These are phyloP conservation scores for Chaetomium cochliodes DNA, from an alignment of 495 filamentous ascomycete genomes.

Conservation along the genomic window DNA sequence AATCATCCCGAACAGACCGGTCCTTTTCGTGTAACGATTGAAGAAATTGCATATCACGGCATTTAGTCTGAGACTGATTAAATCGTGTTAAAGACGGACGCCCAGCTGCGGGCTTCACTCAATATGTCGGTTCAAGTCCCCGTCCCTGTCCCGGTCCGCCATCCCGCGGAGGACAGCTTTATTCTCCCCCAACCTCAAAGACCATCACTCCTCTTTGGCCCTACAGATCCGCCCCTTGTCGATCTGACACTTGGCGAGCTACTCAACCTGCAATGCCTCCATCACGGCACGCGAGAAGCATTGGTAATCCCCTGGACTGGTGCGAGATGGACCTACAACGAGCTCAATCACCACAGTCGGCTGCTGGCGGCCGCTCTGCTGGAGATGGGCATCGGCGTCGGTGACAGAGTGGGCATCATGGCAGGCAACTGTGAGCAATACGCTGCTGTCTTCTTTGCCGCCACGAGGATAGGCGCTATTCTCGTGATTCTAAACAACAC, in stretches of 20 bases:
- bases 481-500: conserved; percentile 71
- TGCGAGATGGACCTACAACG: conserved; percentile 63
- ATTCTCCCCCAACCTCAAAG: conserved; percentile 36
- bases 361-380: conserved; percentile 59
- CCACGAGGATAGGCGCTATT: conserved; percentile 63
- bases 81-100: background rate
- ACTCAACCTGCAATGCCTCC: conserved; percentile 59
- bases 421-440: conserved; percentile 72
- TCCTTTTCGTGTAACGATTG: background rate
- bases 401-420: conserved; percentile 68
- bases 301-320: conserved; percentile 66
- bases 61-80: background rate
- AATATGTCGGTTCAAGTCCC: conserved; percentile 25
- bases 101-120: background rate
- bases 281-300: conserved; percentile 59
- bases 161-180: conserved; percentile 23
- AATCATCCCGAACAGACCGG: background rate
- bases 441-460: conserved; percentile 66
- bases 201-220: conserved; percentile 58
- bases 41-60: background rate
- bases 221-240: conserved; percentile 58
- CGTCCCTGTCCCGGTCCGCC: conserved; percentile 25
- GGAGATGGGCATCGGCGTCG: conserved; percentile 58
- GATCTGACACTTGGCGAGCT: conserved; percentile 62
- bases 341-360: conserved; percentile 60